Evolutionary conservation across 2,329 filamentous ascomycete species (phyloP).

Genomic region (Alternaria rosae): DNA sequence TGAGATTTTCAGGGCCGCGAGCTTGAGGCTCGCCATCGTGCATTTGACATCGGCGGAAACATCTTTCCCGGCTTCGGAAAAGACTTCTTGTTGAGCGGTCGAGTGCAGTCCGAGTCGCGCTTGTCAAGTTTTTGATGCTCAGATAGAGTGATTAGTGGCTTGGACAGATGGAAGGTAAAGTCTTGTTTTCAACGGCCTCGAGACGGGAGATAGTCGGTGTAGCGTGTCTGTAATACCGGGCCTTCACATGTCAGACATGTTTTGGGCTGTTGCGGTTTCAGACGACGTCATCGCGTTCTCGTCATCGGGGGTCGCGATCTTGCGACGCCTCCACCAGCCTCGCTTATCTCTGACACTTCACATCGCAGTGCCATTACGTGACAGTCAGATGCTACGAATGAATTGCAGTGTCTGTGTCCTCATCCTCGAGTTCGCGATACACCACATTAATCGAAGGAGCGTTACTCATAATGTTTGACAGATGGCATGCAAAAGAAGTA

Average conservation of each 20-base stretch:
- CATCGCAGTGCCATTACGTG: not conserved
- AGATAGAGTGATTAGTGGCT: not conserved
- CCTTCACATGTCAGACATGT: conserved; percentile 7
- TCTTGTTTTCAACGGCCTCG: not conserved
- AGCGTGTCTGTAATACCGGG: not conserved
- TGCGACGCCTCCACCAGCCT: not conserved
- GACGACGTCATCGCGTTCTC: conserved; percentile 6
- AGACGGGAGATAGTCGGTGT: not conserved
- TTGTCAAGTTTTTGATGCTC: not conserved
- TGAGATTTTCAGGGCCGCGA: conserved; percentile 34
- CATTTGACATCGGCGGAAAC: not conserved
- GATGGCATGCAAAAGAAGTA: no score
- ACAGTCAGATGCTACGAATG: not conserved
- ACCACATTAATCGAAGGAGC: no score
- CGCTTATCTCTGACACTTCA: not conserved
- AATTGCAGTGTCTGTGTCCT: no score
- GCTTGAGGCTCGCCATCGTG: conserved; percentile 8
- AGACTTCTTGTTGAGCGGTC: not conserved
- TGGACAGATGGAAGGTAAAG: conserved; percentile 7
- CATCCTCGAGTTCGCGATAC: no score
- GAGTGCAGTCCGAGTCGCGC: not conserved
- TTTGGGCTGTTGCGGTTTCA: not conserved
- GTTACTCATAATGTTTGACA: no score
- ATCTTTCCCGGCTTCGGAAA: not conserved
- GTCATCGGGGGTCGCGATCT: conserved; percentile 1